These are phyloP conservation scores for Capsicum pubescens DNA, from an alignment of 257 asterid species.

Conservation along the genomic window DNA sequence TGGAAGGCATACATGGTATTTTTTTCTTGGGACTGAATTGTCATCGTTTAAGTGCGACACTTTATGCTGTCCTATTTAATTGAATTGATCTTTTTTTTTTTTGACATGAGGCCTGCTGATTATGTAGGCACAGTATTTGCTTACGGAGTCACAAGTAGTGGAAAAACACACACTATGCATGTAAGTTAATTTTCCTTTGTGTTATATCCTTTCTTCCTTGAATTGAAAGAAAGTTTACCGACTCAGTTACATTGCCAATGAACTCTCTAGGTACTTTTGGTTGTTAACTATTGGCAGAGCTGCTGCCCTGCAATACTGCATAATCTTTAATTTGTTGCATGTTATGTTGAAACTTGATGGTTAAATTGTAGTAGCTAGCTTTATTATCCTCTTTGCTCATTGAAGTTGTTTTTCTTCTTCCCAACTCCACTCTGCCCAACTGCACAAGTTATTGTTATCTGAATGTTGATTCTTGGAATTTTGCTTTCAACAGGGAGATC, in stretches of 20 bases:
- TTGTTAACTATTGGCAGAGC: neutral
- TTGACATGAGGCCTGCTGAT: slow-evolving; percentile 32
- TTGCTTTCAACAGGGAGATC: slow-evolving; percentile 76
- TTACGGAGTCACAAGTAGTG: slow-evolving; percentile 99
- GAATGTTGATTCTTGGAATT: slow-evolving; percentile 24
- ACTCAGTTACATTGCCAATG: slow-evolving; percentile 11
- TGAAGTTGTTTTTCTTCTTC: neutral
- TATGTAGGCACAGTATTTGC: slow-evolving; percentile 98
- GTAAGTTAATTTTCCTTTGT: slow-evolving; percentile 55
- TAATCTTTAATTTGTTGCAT: slow-evolving; percentile 8
- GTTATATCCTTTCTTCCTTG: too few relatives aligned
- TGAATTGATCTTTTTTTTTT: slow-evolving; percentile 23
- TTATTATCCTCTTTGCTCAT: neutral
- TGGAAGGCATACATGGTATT: slow-evolving; percentile 97
- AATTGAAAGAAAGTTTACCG: too few relatives aligned
- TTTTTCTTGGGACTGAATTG: neutral
- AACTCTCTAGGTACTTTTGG: slow-evolving; percentile 12
- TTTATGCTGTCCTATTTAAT: neutral
- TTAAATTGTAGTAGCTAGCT: neutral
- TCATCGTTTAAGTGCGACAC: neutral
- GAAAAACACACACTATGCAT: slow-evolving; percentile 99
- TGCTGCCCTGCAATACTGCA: slow-evolving; percentile 8
- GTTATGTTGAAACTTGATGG: neutral
- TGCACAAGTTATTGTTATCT: slow-evolving; percentile 30
- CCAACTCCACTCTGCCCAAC: neutral